Evolutionary conservation across 2,329 filamentous ascomycete species (phyloP), one percentile per base, ranked within the genome.

Genomic region (Phyllosticta capitalensis): DNA sequence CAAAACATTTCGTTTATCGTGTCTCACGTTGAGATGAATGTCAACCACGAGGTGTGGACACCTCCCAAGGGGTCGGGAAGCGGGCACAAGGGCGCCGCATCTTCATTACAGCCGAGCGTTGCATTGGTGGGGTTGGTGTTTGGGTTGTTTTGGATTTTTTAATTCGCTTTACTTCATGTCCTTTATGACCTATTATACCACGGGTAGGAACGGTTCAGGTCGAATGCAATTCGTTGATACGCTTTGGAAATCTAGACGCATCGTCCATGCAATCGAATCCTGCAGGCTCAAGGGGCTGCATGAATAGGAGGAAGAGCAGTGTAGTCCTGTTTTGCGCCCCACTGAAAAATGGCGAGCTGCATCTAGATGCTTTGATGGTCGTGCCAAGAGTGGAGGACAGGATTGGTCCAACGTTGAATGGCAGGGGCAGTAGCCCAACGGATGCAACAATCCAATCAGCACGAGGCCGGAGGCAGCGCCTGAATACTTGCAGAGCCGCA

Each of bases 1-100:
- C 30, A 63, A 52, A 61, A 63, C 49, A 55, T 62, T 6, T 61
- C 61, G 19, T 62, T 62, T 20, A 45, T 52, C 3, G 53, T 61
- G 1, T 52, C 49, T n/a, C 12, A 58, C 9, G 24, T 61, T n/a
- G 45, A 52, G 14, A 55, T 61, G 53, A 53, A 38, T 10, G 24
- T 61, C 55, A 57, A 57, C 22, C 26, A 33, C 21, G 33, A 38
- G 28, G 30, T 38, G 12, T 38, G 30, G 30, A 38, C 30, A 3
- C 30, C 30, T 38, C 30, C 30, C 30, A 38, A 38, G 30, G 5
- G 5, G 5, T 38, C 30, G 10, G 30, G 30, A 14, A 38, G 30
- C 30, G 30, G 30, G 9, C 30, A 38, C 30, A 38, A 38, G 30
- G 30, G 30, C 17, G 30, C 30, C 30, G 30, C 30, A 38, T 38